Base-by-base conservation (phyloP, 1,284 basidiomycete species). In the Veloporphyrellus conicus region DNA sequence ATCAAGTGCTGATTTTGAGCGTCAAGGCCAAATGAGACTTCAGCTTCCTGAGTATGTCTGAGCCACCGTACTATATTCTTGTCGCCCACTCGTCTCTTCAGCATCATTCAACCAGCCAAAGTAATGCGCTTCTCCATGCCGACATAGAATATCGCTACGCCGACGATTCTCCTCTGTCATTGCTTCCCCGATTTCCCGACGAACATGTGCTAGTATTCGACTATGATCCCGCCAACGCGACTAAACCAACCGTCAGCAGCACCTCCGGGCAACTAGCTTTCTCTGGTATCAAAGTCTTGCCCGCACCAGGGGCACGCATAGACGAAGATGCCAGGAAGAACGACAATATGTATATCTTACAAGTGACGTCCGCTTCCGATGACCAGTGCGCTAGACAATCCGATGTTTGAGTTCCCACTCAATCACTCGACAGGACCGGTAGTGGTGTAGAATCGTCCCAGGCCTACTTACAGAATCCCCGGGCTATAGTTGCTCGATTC, bases 101-200 rank as follows among this genome's bases (percentile, higher is more conserved):
- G 50, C 49, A 55, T 67, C 46, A 58, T 70, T 11, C 66, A 66
- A 27, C 55, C 11, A 38, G 49, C 19, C 58, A 63, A n/a, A 52
- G 36, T 2, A 74, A 67, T 32, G 66, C 74, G 23, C 75, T 89
- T 49, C 68, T 74, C n/a, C 87, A 90, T 60, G 84, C 85, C 6
- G 65, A 71, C 42, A 80, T 90, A n/a, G 82, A 89, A 57, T 90
- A 90, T 61, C 83, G 86, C 57, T 90, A 87, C 61, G 77, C 79
- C 20, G 87, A 90, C 57, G 87, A 90, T 59, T 73, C 81, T 0
- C 81, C 85, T 1, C 65, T 77, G 19, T 65, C 76, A 10, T 64
- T 89, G 8, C 67, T 87, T 27, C 82, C 84, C 12, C 72, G 69
- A 35, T 71, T 71, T 35, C 69, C 76, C 9, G 73, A 76, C 35